phyloP scores from a whole-genome alignment of 1,284 basidiomycete genomes.

The Microbotryum silenes-acaulis region DNA sequence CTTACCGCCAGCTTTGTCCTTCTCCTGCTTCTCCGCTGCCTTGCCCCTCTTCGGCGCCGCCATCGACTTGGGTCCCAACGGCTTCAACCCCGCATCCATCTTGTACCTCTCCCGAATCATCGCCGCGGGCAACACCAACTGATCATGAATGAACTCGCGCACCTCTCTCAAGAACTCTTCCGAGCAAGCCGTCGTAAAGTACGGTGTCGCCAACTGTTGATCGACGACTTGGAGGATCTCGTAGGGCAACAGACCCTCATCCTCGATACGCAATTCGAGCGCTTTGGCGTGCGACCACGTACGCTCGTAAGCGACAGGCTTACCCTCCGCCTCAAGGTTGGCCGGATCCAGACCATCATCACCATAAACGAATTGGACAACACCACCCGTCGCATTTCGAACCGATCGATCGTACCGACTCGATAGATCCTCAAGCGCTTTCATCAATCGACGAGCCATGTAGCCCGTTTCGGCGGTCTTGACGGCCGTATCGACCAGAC shows the following conservation, averaged over 20 bases:
- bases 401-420: constrained; percentile 98
- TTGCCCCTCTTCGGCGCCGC: too few species aligned
- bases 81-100: constrained; percentile 66
- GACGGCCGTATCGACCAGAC: constrained; percentile 97
- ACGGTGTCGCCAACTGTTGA: constrained; percentile 53
- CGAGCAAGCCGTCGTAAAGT: constrained; percentile 49
- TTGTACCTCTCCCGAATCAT: constrained; percentile 64
- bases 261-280: constrained; percentile 44
- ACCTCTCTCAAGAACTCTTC: constrained; percentile 51
- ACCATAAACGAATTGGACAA: constrained; percentile 98
- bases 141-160: constrained; percentile 61
- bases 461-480: constrained; percentile 99
- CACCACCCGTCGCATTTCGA: constrained; percentile 84
- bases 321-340: constrained; percentile 77
- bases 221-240: constrained; percentile 74
- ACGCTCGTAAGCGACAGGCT: constrained; percentile 80
- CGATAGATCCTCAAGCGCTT: constrained; percentile 93
- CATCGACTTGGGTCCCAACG: constrained; percentile 3
- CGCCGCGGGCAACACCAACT: constrained; percentile 63
- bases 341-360: constrained; percentile 97
- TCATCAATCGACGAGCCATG: constrained; percentile 98
- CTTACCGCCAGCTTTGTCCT: constrained; percentile 6
- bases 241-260: constrained; percentile 68
- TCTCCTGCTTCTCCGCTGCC: not conserved
- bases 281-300: constrained; percentile 85